Evolutionary conservation across 2,329 filamentous ascomycete species (phyloP).

Genomic region (Neocucurbitaria cava): DNA sequence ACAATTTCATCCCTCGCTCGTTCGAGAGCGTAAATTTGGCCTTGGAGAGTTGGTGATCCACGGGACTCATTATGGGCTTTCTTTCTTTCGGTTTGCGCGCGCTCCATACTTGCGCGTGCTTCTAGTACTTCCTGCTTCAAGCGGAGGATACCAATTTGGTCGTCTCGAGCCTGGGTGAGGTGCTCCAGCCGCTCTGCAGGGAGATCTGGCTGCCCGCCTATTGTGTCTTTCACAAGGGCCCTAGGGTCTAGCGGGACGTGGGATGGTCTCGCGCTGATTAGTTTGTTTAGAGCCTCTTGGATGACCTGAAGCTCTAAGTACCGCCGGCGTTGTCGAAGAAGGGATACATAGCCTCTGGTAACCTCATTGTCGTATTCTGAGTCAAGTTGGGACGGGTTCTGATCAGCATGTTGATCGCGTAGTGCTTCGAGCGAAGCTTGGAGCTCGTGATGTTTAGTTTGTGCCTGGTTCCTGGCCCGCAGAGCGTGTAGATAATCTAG

Average conservation of each 20-base stretch:
- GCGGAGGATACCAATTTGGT: constrained; percentile 39
- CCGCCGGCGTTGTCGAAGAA: constrained; percentile 56
- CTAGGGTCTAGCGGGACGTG: constrained; percentile 32
- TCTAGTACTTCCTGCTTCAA: constrained; percentile 51
- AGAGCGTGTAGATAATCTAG: constrained; percentile 56
- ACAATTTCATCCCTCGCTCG: constrained; percentile 58
- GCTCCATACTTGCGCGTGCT: constrained; percentile 43
- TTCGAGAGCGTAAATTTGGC: constrained; percentile 51
- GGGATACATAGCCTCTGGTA: constrained; percentile 48
- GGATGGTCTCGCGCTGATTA: constrained; percentile 47
- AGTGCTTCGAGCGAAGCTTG: constrained; percentile 43
- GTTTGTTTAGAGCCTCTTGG: constrained; percentile 52
- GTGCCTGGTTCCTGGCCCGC: constrained; percentile 51
- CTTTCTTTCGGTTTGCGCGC: constrained; percentile 28
- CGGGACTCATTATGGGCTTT: constrained; percentile 17
- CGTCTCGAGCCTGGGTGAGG: constrained; percentile 23
- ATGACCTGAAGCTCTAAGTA: constrained; percentile 56
- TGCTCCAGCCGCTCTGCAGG: constrained; percentile 42
- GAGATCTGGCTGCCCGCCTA: constrained; percentile 47
- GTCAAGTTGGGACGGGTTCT: constrained; percentile 38
- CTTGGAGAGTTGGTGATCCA: constrained; percentile 19
- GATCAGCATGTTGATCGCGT: constrained; percentile 29
- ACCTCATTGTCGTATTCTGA: constrained; percentile 38
- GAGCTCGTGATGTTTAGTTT: constrained; percentile 45
- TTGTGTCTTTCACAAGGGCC: constrained; percentile 30